These are phyloP conservation scores for Hemerocallis citrina DNA, from an alignment of 106 monocot genomes.

Conservation along the genomic window DNA sequence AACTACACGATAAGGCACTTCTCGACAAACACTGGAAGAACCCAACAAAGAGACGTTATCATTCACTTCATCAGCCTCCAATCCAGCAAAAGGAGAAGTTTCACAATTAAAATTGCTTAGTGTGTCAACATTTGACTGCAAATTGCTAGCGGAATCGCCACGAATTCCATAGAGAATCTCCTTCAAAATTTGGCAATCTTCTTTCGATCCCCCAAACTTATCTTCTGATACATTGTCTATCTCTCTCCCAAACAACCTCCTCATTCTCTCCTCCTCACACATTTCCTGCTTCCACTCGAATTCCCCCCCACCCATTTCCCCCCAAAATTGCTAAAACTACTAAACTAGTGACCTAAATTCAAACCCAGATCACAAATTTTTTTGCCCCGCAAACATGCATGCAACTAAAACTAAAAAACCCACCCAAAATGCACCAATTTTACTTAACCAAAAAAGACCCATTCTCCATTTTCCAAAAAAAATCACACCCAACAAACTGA, in stretches of 20 bases:
- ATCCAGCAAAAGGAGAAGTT: too few relatives aligned
- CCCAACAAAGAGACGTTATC: background rate
- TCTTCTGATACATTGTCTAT: conserved; percentile 11
- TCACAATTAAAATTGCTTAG: too few relatives aligned
- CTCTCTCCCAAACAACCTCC: conserved; percentile 41
- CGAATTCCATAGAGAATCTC: conserved; percentile 28
- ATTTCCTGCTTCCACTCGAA: background rate
- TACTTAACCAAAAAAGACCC: too few relatives aligned
- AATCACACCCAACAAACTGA: too few relatives aligned
- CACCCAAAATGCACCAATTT: too few relatives aligned
- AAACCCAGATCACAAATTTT: too few relatives aligned
- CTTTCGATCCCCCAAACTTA: conserved; percentile 32
- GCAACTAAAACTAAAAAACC: too few relatives aligned
- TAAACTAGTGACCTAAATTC: background rate
- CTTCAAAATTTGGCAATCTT: conserved; percentile 38
- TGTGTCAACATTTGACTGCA: too few relatives aligned
- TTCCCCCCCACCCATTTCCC: conserved; percentile 9
- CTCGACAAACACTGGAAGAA: background rate
- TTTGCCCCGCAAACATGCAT: too few relatives aligned
- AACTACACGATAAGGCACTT: conserved; percentile 31
- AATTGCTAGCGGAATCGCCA: background rate
- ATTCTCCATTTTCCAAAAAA: too few relatives aligned
- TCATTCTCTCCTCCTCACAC: conserved; percentile 24
- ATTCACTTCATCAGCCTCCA: background rate
- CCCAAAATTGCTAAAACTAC: background rate